Percentiles rank a stretch among this genome's conserved stretches.
phyloP scores from a whole-genome alignment of 2,329 filamentous ascomycete genomes.

The Curvularia eragrostidis region DNA sequence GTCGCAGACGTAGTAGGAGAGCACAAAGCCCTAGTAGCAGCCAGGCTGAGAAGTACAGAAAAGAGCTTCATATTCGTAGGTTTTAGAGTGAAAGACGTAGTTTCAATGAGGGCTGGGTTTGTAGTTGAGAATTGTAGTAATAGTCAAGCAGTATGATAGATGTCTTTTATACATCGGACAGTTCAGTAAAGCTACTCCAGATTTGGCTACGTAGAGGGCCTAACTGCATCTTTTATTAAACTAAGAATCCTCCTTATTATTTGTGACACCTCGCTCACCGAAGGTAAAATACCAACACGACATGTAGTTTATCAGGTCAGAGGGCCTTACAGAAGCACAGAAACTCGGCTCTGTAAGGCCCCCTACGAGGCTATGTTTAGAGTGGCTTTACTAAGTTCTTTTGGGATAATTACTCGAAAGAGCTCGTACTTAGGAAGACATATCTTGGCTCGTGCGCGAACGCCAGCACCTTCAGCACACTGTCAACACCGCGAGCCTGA shows the following conservation, averaged over 20 bases:
- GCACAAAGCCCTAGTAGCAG: neutral
- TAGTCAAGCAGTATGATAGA: neutral
- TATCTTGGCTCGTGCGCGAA: neutral
- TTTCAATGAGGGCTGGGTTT: neutral
- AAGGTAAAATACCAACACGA: neutral
- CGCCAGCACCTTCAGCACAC: too few species aligned
- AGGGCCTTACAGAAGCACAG: neutral
- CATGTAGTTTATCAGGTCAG: neutral
- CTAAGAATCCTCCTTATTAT: neutral
- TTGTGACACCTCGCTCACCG: neutral
- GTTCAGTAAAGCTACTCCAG: neutral
- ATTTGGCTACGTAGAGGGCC: neutral
- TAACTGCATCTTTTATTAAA: neutral
- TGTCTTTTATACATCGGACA: neutral
- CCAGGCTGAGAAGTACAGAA: neutral
- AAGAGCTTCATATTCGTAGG: neutral
- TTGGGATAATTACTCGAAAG: neutral
- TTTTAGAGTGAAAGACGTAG: neutral
- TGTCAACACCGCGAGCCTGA: too few species aligned
- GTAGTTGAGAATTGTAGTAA: neutral
- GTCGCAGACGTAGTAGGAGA: neutral
- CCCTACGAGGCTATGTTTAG: neutral
- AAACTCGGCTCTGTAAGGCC: neutral
- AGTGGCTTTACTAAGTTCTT: neutral
- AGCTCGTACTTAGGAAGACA: neutral